phyloP scores from a whole-genome alignment of 192 early-diverging fungal species.

The Gryganskiella cystojenkinii region DNA sequence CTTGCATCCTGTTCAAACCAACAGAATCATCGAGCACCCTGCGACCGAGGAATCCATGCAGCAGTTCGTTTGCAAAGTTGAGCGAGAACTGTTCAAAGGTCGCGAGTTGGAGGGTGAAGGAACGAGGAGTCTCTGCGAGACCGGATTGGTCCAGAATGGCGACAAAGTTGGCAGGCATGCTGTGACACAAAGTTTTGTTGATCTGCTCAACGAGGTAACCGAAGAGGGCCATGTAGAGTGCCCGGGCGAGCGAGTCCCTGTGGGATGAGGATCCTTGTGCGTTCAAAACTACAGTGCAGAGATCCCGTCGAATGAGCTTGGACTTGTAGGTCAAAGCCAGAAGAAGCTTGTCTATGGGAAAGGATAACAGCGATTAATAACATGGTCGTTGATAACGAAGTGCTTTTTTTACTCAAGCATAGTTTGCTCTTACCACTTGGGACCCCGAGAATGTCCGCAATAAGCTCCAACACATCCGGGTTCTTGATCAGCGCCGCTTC shows the following conservation, averaged over 20 bases:
- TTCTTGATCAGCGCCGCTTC: conserved; percentile 85
- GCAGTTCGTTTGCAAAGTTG: conserved; percentile 76
- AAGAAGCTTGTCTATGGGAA: conserved; percentile 60
- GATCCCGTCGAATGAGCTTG: conserved; percentile 82
- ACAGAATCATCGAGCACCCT: conserved; percentile 64
- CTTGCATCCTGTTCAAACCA: conserved; percentile 57
- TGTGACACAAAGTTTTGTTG: conserved; percentile 83
- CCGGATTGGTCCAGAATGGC: conserved; percentile 84
- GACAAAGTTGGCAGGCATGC: conserved; percentile 84
- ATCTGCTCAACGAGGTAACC: conserved; percentile 93
- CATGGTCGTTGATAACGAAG: background rate
- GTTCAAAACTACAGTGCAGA: conserved; percentile 93
- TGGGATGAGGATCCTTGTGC: conserved; percentile 79
- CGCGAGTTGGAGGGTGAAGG: conserved; percentile 38
- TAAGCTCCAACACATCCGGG: conserved; percentile 74
- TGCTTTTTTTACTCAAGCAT: no score
- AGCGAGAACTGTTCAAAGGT: conserved; percentile 77
- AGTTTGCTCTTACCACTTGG: conserved; percentile 64
- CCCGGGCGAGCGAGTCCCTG: conserved; percentile 82
- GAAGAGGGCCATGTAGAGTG: conserved; percentile 91
- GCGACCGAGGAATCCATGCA: conserved; percentile 69
- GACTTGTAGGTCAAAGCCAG: conserved; percentile 83
- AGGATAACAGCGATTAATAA: background rate
- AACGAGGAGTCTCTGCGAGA: conserved; percentile 68
- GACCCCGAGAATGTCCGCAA: conserved; percentile 85